These are phyloP conservation scores for Starmera caribaea DNA, from an alignment of 805 yeast species.

Conservation along the genomic window DNA sequence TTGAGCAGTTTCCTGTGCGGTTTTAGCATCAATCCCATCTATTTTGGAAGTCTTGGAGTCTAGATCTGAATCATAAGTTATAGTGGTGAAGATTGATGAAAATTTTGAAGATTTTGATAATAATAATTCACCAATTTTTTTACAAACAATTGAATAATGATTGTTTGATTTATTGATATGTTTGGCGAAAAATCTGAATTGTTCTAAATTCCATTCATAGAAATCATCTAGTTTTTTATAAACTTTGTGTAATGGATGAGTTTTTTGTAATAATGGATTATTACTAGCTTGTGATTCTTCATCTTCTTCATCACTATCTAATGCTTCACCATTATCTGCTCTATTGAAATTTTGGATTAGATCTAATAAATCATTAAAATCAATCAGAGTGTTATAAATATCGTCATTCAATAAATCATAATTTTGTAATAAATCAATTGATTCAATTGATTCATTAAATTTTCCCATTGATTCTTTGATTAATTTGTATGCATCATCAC, in stretches of 20 bases:
- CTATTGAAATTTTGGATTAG: conserved; percentile 58
- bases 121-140: conserved; percentile 51
- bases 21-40: conserved; percentile 19
- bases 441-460: conserved; percentile 34
- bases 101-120: conserved; percentile 60
- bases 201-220: too few species aligned
- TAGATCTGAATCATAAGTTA: conserved; percentile 48
- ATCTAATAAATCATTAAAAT: conserved; percentile 60
- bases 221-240: conserved; percentile 8
- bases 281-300: conserved; percentile 11
- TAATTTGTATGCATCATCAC: conserved; percentile 21
- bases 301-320: conserved; percentile 46
- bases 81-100: conserved; percentile 39
- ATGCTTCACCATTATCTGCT: conserved; percentile 43
- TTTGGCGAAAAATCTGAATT: too few species aligned
- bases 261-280: conserved; percentile 27
- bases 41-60: conserved; percentile 21
- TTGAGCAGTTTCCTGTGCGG: conserved; percentile 42
- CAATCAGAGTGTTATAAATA: conserved; percentile 41
- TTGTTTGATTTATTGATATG: too few species aligned
- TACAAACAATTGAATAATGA: conserved; percentile 12
- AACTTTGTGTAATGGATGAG: conserved; percentile 48
- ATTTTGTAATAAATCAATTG: conserved; percentile 12
- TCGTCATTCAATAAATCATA: conserved; percentile 29
- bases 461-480: conserved; percentile 36